These are phyloP conservation scores for Wickerhamiella azymoides DNA, from an alignment of 805 yeast genomes.

Conservation along the genomic window DNA sequence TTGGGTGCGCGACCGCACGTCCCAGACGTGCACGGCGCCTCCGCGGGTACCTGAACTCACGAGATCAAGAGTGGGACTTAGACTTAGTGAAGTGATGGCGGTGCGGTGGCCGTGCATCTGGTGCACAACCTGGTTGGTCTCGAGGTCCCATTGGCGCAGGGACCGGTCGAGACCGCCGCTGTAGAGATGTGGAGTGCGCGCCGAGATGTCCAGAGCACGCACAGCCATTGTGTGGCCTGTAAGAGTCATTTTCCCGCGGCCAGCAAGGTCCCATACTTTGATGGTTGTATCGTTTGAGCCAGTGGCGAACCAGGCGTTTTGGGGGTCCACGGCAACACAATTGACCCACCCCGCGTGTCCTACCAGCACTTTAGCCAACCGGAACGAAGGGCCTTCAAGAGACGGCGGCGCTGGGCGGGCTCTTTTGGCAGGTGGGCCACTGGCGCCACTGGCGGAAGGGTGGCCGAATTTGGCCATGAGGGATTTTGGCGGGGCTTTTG, in stretches of 20 bases:
- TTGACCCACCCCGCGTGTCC: slow-evolving; percentile 95
- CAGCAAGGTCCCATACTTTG: slow-evolving; percentile 82
- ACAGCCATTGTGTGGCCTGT: slow-evolving; percentile 90
- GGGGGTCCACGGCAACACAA: slow-evolving; percentile 69
- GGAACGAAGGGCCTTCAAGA: slow-evolving; percentile 24
- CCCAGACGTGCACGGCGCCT: slow-evolving; percentile 82
- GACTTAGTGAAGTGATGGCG: slow-evolving; percentile 68
- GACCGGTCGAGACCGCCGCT: slow-evolving; percentile 88
- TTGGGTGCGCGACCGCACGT: slow-evolving; percentile 63
- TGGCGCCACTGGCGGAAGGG: no score
- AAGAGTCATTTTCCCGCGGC: slow-evolving; percentile 54
- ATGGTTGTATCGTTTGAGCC: slow-evolving; percentile 84
- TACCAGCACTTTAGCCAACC: slow-evolving; percentile 52
- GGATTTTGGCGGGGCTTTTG: no score
- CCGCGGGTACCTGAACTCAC: slow-evolving; percentile 79
- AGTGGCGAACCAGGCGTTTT: slow-evolving; percentile 80
- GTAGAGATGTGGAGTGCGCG: slow-evolving; percentile 74
- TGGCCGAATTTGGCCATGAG: not conserved
- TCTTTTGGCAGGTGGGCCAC: not conserved
- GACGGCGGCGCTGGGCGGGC: not conserved
- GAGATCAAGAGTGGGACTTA: slow-evolving; percentile 73
- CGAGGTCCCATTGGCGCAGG: slow-evolving; percentile 93
- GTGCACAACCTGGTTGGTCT: slow-evolving; percentile 62
- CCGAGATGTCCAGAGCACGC: slow-evolving; percentile 57
- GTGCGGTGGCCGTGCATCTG: slow-evolving; percentile 92